Conservation (phyloP, 2,329 filamentous ascomycete species). For the Fusarium concolor region DNA sequence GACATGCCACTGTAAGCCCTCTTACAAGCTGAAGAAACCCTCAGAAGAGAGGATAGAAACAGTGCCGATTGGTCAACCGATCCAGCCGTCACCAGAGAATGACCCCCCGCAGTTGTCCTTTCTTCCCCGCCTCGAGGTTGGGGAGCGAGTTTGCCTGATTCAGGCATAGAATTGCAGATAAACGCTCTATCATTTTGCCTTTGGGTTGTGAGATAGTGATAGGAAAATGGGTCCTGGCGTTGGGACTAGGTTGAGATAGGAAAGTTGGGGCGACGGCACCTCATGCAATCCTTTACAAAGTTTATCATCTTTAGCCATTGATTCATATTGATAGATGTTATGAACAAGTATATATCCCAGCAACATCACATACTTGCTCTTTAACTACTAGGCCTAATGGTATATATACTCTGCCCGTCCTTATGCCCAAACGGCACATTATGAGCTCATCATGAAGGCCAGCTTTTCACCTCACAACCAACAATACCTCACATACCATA, state of each 20-base stretch:
- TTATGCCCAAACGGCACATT: no score
- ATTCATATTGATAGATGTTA: neutral
- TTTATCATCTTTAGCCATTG: neutral
- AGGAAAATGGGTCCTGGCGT: slow-evolving; percentile 17
- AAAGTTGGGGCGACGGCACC: slow-evolving; percentile 36
- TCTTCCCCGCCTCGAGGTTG: slow-evolving; percentile 18
- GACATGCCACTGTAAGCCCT: neutral
- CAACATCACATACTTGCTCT: neutral
- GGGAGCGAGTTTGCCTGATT: slow-evolving; percentile 26
- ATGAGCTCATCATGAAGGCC: neutral
- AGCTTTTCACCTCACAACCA: neutral
- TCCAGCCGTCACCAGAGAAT: neutral
- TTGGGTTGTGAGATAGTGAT: slow-evolving; percentile 5
- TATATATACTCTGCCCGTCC: neutral
- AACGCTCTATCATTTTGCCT: slow-evolving; percentile 3
- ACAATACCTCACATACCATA: neutral
- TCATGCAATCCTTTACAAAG: neutral
- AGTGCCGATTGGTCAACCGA: slow-evolving; percentile 23
- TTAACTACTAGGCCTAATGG: neutral
- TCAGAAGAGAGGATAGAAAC: neutral
- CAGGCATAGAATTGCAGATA: slow-evolving; percentile 26
- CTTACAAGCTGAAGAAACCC: slow-evolving; percentile 2
- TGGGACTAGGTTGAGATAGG: slow-evolving; percentile 38
- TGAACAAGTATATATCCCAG: neutral
- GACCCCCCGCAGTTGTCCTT: slow-evolving; percentile 16